These are phyloP conservation scores for Colletotrichum theobromicola DNA, from an alignment of 2,329 filamentous ascomycete species.

Conservation along the genomic window DNA sequence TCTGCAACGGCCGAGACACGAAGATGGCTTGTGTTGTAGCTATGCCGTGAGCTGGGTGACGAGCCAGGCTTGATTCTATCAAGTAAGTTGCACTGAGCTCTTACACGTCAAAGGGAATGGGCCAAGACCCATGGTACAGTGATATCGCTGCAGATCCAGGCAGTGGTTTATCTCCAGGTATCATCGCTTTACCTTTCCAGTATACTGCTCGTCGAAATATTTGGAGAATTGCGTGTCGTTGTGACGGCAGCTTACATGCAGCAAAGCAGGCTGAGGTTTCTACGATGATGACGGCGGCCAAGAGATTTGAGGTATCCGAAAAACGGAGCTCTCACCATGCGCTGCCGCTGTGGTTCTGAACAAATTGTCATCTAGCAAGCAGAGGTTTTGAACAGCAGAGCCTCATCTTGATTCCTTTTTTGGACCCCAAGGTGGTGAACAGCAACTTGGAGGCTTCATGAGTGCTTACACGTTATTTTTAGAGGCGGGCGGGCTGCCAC, in stretches of 20 bases:
- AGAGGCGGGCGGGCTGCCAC: neutral
- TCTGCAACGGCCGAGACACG: accelerated
- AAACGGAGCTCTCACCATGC: neutral
- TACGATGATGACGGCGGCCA: neutral
- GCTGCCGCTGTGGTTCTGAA: accelerated
- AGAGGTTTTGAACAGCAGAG: neutral
- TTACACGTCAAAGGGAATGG: neutral
- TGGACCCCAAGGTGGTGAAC: neutral
- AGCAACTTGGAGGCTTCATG: neutral
- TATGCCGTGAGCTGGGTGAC: neutral
- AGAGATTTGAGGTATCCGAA: no score
- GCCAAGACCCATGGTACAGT: neutral
- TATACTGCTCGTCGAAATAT: neutral
- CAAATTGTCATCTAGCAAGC: no score
- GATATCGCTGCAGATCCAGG: neutral
- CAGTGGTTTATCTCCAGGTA: neutral
- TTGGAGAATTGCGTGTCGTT: neutral
- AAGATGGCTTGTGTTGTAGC: accelerated
- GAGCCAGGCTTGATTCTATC: neutral
- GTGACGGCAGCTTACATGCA: neutral
- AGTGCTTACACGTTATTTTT: neutral
- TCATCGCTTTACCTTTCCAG: neutral
- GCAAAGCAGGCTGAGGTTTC: neutral
- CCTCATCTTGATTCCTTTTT: neutral
- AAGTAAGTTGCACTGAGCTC: neutral